Percentiles rank a stretch among this genome's conserved stretches.
phyloP scores from a whole-genome alignment of 306 rosid genomes.

The Herpetospermum pedunculosum region DNA sequence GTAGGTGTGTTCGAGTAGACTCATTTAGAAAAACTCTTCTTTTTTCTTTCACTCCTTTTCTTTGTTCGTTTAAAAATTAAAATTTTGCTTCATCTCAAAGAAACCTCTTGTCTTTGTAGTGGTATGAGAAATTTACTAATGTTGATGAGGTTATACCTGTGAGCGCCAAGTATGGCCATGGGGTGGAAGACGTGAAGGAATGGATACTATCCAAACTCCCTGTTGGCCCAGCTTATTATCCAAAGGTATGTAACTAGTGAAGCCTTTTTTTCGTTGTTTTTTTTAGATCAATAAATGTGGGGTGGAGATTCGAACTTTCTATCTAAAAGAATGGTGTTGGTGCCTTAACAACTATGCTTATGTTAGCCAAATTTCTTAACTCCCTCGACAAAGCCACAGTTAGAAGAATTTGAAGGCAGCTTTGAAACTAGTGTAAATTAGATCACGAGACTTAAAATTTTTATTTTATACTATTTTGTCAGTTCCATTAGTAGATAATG shows the following conservation, averaged over 20 bases:
- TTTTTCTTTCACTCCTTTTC: not conserved
- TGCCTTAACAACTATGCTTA: not conserved
- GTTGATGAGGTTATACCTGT: conserved; percentile 95
- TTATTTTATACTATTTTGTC: not conserved
- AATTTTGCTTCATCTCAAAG: not conserved
- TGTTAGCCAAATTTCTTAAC: not conserved
- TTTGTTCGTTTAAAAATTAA: not conserved
- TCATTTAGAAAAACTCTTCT: conserved; percentile 8
- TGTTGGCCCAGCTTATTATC: conserved; percentile 79
- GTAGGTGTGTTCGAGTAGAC: conserved; percentile 13
- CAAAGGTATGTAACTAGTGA: conserved; percentile 44
- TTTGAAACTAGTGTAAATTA: not conserved
- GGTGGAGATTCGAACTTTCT: not conserved
- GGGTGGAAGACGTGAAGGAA: conserved; percentile 80
- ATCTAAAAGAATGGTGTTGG: not conserved
- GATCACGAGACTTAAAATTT: not conserved
- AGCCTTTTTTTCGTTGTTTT: not conserved
- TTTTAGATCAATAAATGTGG: not conserved
- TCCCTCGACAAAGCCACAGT: not conserved
- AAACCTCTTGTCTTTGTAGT: conserved; percentile 38
- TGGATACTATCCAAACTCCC: conserved; percentile 96
- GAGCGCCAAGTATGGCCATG: conserved; percentile 93
- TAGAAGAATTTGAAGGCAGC: not conserved
- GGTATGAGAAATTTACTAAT: conserved; percentile 78
- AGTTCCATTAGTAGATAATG: not conserved